Percentiles rank a stretch among this genome's conserved stretches.
These are phyloP conservation scores for Aspergillus sp. DNA, from an alignment of 2,329 filamentous ascomycete genomes.

Conservation along the genomic window DNA sequence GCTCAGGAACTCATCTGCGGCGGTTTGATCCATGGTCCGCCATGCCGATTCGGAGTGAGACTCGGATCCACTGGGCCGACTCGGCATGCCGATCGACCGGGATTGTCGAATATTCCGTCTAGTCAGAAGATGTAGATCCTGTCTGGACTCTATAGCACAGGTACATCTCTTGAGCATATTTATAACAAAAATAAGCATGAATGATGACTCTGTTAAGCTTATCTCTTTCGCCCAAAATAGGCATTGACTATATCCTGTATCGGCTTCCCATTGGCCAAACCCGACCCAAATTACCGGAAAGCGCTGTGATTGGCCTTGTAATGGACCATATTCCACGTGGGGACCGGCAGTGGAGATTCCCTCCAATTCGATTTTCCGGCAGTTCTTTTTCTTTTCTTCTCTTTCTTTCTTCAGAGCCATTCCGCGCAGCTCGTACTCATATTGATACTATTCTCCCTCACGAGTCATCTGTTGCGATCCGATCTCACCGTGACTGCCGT, in stretches of 20 bases:
- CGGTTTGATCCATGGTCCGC: not conserved
- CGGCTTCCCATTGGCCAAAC: no score
- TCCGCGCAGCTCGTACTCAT: no score
- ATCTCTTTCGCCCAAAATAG: no score
- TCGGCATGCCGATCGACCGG: slow-evolving; percentile 1
- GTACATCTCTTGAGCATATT: no score
- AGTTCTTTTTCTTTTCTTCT: not conserved
- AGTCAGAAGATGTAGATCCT: not conserved
- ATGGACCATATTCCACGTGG: slow-evolving; percentile 3
- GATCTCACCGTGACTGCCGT: no score
- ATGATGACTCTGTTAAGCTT: no score
- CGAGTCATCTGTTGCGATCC: no score
- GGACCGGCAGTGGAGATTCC: not conserved
- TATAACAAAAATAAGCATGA: no score
- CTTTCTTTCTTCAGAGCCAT: not conserved
- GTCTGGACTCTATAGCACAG: not conserved
- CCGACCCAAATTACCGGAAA: not conserved
- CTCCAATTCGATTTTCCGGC: not conserved
- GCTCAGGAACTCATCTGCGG: not conserved
- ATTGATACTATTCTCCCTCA: no score
- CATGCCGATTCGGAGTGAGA: no score
- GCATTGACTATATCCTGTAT: no score
- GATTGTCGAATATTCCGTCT: not conserved
- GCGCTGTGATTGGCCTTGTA: not conserved
- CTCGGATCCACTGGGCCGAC: not conserved